Evolutionary conservation across 371 early-diverging fungal genomes (phyloP).

Genomic region (Mucor sp.): DNA sequence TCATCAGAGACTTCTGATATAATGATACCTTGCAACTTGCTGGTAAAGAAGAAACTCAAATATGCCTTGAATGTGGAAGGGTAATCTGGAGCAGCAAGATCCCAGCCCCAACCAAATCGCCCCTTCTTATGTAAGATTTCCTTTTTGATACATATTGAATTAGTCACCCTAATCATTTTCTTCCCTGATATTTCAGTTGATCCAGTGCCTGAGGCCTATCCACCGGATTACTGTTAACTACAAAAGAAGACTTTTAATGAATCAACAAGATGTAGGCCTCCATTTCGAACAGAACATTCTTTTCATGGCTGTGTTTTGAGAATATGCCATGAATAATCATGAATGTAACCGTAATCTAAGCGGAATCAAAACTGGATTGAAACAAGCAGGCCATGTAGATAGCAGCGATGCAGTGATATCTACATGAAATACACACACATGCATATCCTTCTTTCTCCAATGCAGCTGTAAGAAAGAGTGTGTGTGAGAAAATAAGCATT

Average conservation of each 20-base stretch:
- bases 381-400: neutral
- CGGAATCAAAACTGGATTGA: conserved; percentile 1
- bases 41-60: neutral
- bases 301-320: neutral
- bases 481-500: conserved; percentile 13
- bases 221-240: neutral
- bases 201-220: neutral
- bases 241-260: neutral
- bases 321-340: neutral
- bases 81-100: neutral
- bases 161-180: neutral
- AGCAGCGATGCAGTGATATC: neutral
- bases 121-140: neutral
- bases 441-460: neutral
- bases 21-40: neutral
- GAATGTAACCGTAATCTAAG: neutral
- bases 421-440: neutral
- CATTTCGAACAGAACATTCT: neutral
- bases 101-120: neutral
- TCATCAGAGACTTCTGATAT: too few species aligned
- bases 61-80: neutral
- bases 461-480: neutral
- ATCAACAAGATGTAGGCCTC: neutral
- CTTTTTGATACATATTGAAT: neutral
- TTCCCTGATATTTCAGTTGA: neutral